phyloP scores from a whole-genome alignment of 108 stramenopile genomes.

The Thalassiosira profunda region DNA sequence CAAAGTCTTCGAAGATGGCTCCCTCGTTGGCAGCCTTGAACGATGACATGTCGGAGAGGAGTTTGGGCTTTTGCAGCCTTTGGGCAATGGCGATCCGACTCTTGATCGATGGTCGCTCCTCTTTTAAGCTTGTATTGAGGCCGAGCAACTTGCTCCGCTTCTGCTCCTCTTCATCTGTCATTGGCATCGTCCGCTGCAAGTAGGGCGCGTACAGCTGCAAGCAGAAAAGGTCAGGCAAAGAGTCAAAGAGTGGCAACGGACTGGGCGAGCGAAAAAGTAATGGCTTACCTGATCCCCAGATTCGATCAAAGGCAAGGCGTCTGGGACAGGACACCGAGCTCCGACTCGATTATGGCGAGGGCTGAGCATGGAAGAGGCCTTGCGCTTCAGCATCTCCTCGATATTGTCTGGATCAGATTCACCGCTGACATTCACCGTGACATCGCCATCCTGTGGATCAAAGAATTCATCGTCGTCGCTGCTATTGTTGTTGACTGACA shows the following conservation, averaged over 20 bases:
- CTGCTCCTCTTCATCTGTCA: slow-evolving; percentile 86
- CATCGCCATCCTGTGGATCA: slow-evolving; percentile 35
- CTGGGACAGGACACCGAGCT: slow-evolving; percentile 81
- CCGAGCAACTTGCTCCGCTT: slow-evolving; percentile 64
- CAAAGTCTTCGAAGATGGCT: slow-evolving; percentile 78
- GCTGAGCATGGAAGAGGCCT: slow-evolving; percentile 8
- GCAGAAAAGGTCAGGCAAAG: background rate
- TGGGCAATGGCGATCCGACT: slow-evolving; percentile 72
- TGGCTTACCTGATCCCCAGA: slow-evolving; percentile 64
- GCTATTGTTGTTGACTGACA: slow-evolving; percentile 6
- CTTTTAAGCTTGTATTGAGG: background rate
- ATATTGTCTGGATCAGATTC: slow-evolving; percentile 23
- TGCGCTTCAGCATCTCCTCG: slow-evolving; percentile 35
- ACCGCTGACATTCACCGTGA: slow-evolving; percentile 14
- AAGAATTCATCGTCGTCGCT: slow-evolving; percentile 44
- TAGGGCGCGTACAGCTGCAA: slow-evolving; percentile 84
- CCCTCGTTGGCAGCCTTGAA: slow-evolving; percentile 91
- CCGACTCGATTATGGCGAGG: slow-evolving; percentile 54
- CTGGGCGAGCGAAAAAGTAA: background rate
- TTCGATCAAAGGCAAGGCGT: slow-evolving; percentile 34
- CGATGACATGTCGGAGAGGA: slow-evolving; percentile 85
- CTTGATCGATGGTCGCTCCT: slow-evolving; percentile 42
- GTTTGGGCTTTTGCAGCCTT: slow-evolving; percentile 77
- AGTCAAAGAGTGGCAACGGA: background rate
- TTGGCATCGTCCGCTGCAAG: slow-evolving; percentile 73